Base-by-base conservation (phyloP, 257 asterid genomes). In the Cinchona pubescens region DNA sequence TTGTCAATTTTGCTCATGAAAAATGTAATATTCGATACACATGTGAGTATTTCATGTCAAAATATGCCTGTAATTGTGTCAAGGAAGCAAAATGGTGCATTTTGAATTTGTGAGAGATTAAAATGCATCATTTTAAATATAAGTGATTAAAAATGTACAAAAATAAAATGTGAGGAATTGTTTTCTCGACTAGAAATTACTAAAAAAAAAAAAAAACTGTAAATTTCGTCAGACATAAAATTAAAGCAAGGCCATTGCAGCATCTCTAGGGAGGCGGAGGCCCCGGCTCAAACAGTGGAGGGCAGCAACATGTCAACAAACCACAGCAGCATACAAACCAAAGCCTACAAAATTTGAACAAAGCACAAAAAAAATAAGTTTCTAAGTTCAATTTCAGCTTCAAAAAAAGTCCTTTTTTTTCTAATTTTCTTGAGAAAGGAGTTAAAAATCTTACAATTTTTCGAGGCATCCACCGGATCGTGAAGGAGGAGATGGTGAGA, bases 311-410 rank as follows among this genome's bases (percentile, higher is more conserved):
- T 40, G 69, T 40, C 10, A 40, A 40, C 49, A 73, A 60, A 62
- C 69, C 76, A 63, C 76, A 73, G 76, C 76, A 73, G 59, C 23
- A 58, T 25, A 73, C 12, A 34, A 27, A 73, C 76, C 58, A 73
- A 15, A 59, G 1, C 14, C 69, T 73, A 59, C 43, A 42, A 59
- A 34, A 40, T 34, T 32, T 32, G 2, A 53, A 38, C 7, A 7
- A 38, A 13, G 19, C n/a, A n/a, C n/a, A n/a, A n/a, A n/a, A 72
- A 25, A 25, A 49, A 19, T 5, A 23, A 0, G 2, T 9, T n/a
- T 11, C 1, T 3, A 45, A 42, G 6, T 7, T 6, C 0, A 45
- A 25, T 5, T n/a, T 34, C 37, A 21, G 49, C 18, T 64, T 64
- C 49, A 32, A 15, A n/a, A n/a, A n/a, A n/a, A n/a, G n/a, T n/a